phyloP scores from a whole-genome alignment of 805 yeast genomes.

The Saccharomycopsis oosterbeekiorum region DNA sequence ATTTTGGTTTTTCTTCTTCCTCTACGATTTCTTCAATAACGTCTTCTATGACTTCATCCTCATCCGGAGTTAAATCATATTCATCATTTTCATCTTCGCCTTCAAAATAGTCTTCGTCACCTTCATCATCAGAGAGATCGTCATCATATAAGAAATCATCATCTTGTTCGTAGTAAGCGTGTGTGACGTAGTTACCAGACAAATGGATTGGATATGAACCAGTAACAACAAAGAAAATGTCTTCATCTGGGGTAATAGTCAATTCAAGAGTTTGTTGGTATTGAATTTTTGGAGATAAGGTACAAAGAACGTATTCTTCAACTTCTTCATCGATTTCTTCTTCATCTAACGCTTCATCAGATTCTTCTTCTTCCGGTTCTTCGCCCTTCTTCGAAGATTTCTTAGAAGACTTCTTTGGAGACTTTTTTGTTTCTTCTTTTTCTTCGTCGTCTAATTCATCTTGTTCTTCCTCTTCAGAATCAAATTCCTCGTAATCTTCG shows the following conservation, averaged over 20 bases:
- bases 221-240: conserved; percentile 85
- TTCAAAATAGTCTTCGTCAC: conserved; percentile 40
- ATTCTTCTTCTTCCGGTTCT: conserved; percentile 37
- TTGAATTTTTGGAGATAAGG: conserved; percentile 76
- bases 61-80: conserved; percentile 67
- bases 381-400: conserved; percentile 24
- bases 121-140: conserved; percentile 34
- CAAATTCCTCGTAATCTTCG: conserved; percentile 35
- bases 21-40: conserved; percentile 63
- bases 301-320: conserved; percentile 78
- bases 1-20: conserved; percentile 36
- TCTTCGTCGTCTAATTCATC: conserved; percentile 19
- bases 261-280: conserved; percentile 87
- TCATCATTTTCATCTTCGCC: conserved; percentile 35
- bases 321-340: conserved; percentile 64
- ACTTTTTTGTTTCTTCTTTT: conserved; percentile 23
- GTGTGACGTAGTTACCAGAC: conserved; percentile 92
- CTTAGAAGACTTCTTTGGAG: conserved; percentile 13
- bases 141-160: conserved; percentile 42
- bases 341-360: conserved; percentile 40
- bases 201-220: conserved; percentile 92
- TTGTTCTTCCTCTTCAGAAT: conserved; percentile 23
- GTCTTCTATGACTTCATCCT: conserved; percentile 58
- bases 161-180: conserved; percentile 73
- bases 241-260: conserved; percentile 88